Evolutionary conservation across 2,329 filamentous ascomycete genomes (phyloP).

Genomic region (Emergomyces pasteurianus): DNA sequence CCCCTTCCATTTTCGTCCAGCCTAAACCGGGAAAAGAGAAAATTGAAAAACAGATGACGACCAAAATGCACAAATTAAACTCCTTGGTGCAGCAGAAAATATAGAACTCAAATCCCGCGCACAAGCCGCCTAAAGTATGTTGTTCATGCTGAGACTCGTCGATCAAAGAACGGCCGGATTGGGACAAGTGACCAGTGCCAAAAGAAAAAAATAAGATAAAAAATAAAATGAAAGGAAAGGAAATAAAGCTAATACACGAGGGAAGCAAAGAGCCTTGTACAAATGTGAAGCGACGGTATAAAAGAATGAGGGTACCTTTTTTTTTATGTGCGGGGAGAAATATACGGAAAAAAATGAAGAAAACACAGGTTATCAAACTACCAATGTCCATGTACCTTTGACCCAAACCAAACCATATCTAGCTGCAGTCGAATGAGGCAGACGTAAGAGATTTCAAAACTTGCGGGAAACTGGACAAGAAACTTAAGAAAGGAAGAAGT

Average conservation of each 20-base stretch:
- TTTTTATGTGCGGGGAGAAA: constrained; percentile 6
- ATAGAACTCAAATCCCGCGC: background rate
- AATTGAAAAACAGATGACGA: background rate
- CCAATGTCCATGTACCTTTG: background rate
- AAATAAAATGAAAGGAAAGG: background rate
- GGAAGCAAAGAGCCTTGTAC: background rate
- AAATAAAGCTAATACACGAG: background rate
- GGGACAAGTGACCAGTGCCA: constrained; percentile 6
- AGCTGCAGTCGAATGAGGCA: background rate
- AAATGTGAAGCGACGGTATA: background rate
- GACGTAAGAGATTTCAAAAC: background rate
- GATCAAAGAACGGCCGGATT: background rate
- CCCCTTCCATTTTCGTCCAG: background rate
- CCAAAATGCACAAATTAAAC: background rate
- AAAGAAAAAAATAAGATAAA: too few species aligned
- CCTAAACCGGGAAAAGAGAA: background rate
- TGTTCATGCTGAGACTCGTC: background rate
- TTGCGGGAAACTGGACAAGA: background rate
- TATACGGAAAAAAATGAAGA: background rate
- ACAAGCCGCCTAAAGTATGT: background rate
- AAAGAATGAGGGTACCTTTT: background rate
- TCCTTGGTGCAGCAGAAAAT: background rate
- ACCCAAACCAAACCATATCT: background rate
- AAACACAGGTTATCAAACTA: background rate
- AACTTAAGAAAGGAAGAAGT: too few species aligned